Percentiles rank a stretch among this genome's conserved stretches.
Evolutionary conservation across 140 eudicot genomes (phyloP).

Genomic region (Erigeron philadelphicus): DNA sequence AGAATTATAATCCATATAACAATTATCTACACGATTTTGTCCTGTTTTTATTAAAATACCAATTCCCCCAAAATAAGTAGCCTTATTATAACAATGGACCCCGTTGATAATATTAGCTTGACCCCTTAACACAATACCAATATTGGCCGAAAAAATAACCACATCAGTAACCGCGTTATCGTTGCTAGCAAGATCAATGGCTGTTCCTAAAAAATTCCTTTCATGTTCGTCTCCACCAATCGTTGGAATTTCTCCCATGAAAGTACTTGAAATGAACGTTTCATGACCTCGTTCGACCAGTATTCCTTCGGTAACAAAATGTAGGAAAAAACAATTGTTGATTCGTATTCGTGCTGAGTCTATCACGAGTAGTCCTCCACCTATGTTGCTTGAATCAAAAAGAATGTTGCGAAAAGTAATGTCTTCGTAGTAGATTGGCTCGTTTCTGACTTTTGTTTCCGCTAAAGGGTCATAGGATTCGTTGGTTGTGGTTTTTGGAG

Average conservation of each 20-base stretch:
- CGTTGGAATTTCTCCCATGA: slow-evolving; percentile 58
- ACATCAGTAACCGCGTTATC: slow-evolving; percentile 67
- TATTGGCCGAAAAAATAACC: slow-evolving; percentile 59
- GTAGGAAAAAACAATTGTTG: slow-evolving; percentile 55
- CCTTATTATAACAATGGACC: slow-evolving; percentile 75
- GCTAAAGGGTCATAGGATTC: background rate
- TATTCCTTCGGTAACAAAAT: slow-evolving; percentile 58
- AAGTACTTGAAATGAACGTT: slow-evolving; percentile 53
- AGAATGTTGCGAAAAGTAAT: slow-evolving; percentile 61
- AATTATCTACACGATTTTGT: slow-evolving; percentile 42
- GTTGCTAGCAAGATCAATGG: slow-evolving; percentile 52
- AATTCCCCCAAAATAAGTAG: slow-evolving; percentile 58
- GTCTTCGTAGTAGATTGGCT: slow-evolving; percentile 50
- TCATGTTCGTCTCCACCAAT: slow-evolving; percentile 56
- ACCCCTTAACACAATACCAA: slow-evolving; percentile 53
- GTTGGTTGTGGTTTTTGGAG: slow-evolving; percentile 23
- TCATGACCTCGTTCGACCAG: slow-evolving; percentile 62
- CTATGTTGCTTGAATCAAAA: slow-evolving; percentile 54
- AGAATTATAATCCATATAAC: slow-evolving; percentile 58
- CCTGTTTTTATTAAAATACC: slow-evolving; percentile 52
- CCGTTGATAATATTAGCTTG: slow-evolving; percentile 66
- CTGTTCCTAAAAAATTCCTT: slow-evolving; percentile 42
- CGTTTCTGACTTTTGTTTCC: slow-evolving; percentile 28
- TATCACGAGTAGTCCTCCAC: slow-evolving; percentile 50
- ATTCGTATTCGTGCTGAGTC: slow-evolving; percentile 61